Percentiles rank a stretch among this genome's conserved stretches.
phyloP scores from a whole-genome alignment of 2,329 filamentous ascomycete species.

The Aspergillus arachidicola region DNA sequence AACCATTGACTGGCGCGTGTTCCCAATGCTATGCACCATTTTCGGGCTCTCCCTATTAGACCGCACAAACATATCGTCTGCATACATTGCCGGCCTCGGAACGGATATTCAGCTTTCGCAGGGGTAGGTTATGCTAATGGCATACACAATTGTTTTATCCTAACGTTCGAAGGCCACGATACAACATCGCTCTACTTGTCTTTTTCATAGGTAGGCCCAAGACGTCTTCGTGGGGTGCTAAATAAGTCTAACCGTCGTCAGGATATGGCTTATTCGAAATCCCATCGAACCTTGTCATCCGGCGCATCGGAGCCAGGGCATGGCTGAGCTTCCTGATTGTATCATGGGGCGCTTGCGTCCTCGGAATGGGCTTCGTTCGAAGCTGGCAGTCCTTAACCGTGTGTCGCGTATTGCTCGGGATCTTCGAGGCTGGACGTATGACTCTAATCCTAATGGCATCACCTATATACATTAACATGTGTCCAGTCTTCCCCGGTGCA shows the following conservation, averaged over 20 bases:
- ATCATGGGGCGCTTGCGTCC: neutral
- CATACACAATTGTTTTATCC: neutral
- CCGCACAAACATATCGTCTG: neutral
- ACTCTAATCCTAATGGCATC: neutral
- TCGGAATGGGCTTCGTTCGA: neutral
- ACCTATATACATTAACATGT: neutral
- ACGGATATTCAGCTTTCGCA: neutral
- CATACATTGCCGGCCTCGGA: neutral
- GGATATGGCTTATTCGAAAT: neutral
- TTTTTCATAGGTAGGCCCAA: neutral
- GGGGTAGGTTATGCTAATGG: neutral
- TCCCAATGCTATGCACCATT: neutral
- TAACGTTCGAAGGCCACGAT: neutral
- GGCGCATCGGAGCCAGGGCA: neutral
- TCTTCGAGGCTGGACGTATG: neutral
- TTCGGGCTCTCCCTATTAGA: neutral
- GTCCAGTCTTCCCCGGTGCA: neutral
- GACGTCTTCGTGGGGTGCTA: neutral
- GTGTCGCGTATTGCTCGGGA: neutral
- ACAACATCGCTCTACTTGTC: neutral
- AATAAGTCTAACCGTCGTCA: neutral
- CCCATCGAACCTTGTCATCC: neutral
- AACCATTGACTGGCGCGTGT: neutral
- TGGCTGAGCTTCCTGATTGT: neutral
- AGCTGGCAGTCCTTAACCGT: neutral